Evolutionary conservation across 2,329 filamentous ascomycete species (phyloP).

Genomic region (Emmonsiellopsis sp.): DNA sequence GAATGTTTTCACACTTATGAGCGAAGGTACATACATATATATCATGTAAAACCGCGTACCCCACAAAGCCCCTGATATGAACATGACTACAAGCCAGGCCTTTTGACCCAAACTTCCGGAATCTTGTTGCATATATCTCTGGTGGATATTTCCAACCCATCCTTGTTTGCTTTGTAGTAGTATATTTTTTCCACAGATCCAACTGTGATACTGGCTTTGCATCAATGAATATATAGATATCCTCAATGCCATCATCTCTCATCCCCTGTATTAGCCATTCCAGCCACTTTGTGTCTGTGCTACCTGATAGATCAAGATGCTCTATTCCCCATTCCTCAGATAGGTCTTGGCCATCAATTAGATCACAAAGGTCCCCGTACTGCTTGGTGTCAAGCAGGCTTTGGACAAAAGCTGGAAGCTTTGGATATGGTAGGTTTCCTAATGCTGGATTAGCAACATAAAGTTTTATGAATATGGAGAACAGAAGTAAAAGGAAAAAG

Average conservation of each 20-base stretch:
- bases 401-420: slow-evolving; percentile 13
- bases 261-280: not conserved
- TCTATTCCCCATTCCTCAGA: slow-evolving; percentile 14
- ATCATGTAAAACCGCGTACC: too few species aligned
- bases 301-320: slow-evolving; percentile 9
- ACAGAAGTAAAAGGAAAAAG: not conserved
- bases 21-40: too few species aligned
- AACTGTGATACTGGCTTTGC: not conserved
- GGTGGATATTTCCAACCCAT: not conserved
- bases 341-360: slow-evolving; percentile 18
- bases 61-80: not conserved
- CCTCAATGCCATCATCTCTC: not conserved
- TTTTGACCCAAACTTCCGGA: not conserved
- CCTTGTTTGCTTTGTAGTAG: not conserved
- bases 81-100: not conserved
- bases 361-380: slow-evolving; percentile 11
- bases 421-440: slow-evolving; percentile 14
- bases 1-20: too few species aligned
- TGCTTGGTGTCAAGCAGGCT: slow-evolving; percentile 16
- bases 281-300: slow-evolving; percentile 11
- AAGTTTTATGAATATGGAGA: not conserved
- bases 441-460: slow-evolving; percentile 9
- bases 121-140: not conserved
- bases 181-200: not conserved
- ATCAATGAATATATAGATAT: not conserved